Base-by-base conservation (phyloP, 2,329 filamentous ascomycete genomes). In the Pseudogymnoascus sp. region DNA sequence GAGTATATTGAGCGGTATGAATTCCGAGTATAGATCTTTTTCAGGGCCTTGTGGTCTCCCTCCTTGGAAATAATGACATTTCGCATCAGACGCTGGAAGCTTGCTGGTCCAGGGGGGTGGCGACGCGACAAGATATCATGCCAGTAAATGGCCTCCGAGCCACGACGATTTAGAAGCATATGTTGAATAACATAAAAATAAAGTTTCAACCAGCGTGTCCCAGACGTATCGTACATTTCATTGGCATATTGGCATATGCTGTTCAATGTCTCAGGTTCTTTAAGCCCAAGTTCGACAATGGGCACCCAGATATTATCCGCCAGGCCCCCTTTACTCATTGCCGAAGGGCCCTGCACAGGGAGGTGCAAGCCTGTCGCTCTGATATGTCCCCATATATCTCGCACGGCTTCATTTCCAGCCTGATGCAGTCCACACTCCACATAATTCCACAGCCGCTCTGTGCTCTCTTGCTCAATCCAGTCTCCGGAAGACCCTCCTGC, bases 181-280 rank as follows among this genome's bases (percentile, higher is more conserved):
- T 78, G 69, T 35, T 74, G 72, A 61, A 85, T 73, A 65, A 82
- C 70, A 10, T 70, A 68, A 14, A 70, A 67, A 68, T 84, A 83
- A 0, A 85, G 69, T 4, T 63, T 66, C 7, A 67, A 60, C 65
- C 76, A 77, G 29, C 66, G 62, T 59, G 64, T 31, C 6, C 76
- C 76, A 13, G 75, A 76, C 13, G 68, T 68, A 10, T 72, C 67
- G 64, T 76, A 74, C 11, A 83, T 63, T 1, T 76, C 68, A 31
- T 75, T 76, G 11, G 71, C 78, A 68, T 82, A 76, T 0, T 71
- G 65, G 11, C 77, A 70, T 8, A 81, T 66, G 10, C 74, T 68
- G 5, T 71, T 38, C 2, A 80, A 68, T 1, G 79, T 66, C 6
- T 68, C 42, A 7, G 67, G 63, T 37, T 77, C 64, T 38, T 69